These are phyloP conservation scores for Lipomyces sp. DNA, from an alignment of 805 yeast genomes.

Conservation along the genomic window DNA sequence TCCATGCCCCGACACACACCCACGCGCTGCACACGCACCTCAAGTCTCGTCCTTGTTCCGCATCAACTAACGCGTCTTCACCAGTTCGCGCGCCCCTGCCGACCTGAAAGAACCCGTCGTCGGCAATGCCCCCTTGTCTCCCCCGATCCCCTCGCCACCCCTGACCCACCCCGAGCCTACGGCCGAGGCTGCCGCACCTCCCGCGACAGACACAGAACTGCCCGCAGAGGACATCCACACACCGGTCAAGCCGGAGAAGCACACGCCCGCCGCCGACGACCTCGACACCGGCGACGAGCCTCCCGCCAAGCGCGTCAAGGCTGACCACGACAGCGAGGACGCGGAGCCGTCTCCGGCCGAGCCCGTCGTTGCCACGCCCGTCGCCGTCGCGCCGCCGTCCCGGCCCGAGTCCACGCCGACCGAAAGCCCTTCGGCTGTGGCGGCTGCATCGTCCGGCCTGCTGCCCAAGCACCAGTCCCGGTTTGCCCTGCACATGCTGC, in stretches of 20 bases:
- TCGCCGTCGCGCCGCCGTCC: neutral
- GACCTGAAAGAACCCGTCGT: conserved; percentile 2
- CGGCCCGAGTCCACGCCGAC: neutral
- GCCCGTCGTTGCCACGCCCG: neutral
- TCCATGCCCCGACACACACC: too few relatives aligned
- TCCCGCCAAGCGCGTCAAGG: conserved; percentile 24
- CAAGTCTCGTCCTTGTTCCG: too few relatives aligned
- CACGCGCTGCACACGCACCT: too few relatives aligned
- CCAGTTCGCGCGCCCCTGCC: neutral
- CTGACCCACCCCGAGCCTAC: conserved; percentile 14
- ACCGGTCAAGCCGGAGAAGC: neutral
- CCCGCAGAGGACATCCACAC: too few relatives aligned
- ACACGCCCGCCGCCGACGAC: neutral
- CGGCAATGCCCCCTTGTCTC: conserved; percentile 26
- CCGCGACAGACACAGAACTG: too few relatives aligned
- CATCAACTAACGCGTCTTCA: neutral
- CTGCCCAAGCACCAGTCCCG: conserved; percentile 68
- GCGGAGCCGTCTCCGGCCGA: too few relatives aligned
- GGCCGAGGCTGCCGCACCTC: neutral
- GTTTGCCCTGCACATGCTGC: conserved; percentile 71
- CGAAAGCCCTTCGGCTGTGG: neutral
- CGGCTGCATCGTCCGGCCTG: neutral
- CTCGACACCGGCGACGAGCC: conserved; percentile 15
- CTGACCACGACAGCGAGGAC: conserved; percentile 1
- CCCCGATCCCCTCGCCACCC: conserved; percentile 29